Base-by-base conservation (phyloP, 2,329 filamentous ascomycete genomes). In the Scedosporium minutisporum region DNA sequence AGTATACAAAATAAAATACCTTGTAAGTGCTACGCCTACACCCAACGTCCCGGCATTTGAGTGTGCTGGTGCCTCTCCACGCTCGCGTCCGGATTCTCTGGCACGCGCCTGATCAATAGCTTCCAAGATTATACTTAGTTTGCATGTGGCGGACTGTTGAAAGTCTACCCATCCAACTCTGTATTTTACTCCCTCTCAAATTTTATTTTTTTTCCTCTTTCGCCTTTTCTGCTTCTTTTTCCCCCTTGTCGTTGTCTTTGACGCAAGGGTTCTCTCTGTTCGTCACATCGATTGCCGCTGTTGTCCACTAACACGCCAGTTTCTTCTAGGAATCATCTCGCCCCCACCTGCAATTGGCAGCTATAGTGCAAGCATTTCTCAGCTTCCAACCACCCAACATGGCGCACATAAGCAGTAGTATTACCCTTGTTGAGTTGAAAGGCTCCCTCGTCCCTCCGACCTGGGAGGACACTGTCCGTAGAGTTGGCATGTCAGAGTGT, bases 401-500 rank as follows among this genome's bases (percentile, higher is more conserved):
- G 78, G 77, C 75, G 71, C 74, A 74, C 65, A 70, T 74, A 57
- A 73, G 65, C 62, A 73, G 64, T 62, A 68, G 61, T 58, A 69
- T 69, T 63, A 71, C 68, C 33, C 64, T 73, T 27, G 69, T 73
- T 65, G 70, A 72, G 63, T 66, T 71, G 64, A 65, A 60, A 46
- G 29, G 74, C 62, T 82, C 82, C 62, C 79, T 84, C 62, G 74
- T 84, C 57, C 82, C 82, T n/a, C 69, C 76, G 58, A 72, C 73
- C 33, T 84, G 78, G 80, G 79, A 80, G 65, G 77, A 80, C 67
- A 74, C 77, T 60, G 82, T 91, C 68, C 88, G 89, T 65, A 73
- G 82, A 64, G 77, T 93, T 66, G 77, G 78, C 65, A 81, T 87
- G 70, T 77, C 81, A 63, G 89, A 93, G 75, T 88, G 85, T 77